These are phyloP conservation scores for Teratosphaeria gauchensis DNA, from an alignment of 2,329 filamentous ascomycete species.

Conservation along the genomic window DNA sequence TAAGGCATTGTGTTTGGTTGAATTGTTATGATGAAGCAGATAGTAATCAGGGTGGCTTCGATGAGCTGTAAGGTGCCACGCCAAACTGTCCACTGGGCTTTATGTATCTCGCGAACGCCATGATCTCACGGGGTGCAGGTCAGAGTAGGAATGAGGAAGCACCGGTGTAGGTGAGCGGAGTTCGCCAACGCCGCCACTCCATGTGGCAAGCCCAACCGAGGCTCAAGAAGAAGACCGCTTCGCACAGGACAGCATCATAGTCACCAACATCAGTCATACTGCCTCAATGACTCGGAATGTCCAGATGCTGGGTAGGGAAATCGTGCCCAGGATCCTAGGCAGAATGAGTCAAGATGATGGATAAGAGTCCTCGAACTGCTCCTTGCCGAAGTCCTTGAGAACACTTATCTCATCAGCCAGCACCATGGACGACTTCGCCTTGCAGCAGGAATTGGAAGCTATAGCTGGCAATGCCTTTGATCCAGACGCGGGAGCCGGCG, in stretches of 20 bases:
- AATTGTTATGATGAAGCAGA: background rate
- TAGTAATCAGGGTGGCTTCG: background rate
- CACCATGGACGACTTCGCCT: slow-evolving; percentile 15
- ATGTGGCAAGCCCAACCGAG: background rate
- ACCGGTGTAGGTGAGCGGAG: background rate
- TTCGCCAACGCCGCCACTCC: background rate
- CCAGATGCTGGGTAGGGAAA: background rate
- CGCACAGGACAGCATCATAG: background rate
- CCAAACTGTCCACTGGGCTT: background rate
- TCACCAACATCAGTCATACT: background rate
- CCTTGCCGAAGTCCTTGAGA: background rate
- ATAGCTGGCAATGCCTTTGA: slow-evolving; percentile 16
- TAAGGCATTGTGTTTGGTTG: slow-evolving; percentile 16
- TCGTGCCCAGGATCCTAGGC: background rate
- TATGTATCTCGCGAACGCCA: background rate
- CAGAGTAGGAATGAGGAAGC: background rate
- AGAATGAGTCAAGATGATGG: background rate
- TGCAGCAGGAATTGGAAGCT: slow-evolving; percentile 19
- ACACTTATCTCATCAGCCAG: background rate
- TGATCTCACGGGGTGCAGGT: background rate
- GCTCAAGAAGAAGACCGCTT: background rate
- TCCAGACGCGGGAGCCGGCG: background rate
- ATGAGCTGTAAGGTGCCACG: no score
- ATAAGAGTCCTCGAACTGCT: background rate
- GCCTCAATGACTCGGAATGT: background rate